These are phyloP conservation scores for Fusarium sp. DNA, from an alignment of 2,329 filamentous ascomycete species.

Conservation along the genomic window DNA sequence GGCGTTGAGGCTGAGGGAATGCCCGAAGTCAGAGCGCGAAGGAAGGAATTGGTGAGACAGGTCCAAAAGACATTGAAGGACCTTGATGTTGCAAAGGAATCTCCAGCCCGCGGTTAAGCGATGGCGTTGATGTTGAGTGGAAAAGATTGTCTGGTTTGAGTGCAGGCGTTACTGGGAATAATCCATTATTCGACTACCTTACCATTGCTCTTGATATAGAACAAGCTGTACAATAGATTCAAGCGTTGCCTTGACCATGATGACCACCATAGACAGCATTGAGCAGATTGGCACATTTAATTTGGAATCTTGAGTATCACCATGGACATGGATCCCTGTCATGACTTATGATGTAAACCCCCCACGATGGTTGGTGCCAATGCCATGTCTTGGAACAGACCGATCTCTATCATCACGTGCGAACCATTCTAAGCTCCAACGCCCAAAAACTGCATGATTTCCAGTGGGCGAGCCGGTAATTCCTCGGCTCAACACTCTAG, in stretches of 20 bases:
- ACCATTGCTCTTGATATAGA: conserved; percentile 38
- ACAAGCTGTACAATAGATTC: conserved; percentile 44
- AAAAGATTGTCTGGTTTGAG: conserved; percentile 33
- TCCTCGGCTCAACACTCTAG: conserved; percentile 46
- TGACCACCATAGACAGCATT: conserved; percentile 39
- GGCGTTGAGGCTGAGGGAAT: conserved; percentile 78
- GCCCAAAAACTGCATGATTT: background rate
- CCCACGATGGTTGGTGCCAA: background rate
- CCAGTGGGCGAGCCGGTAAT: conserved; percentile 41
- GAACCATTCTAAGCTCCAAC: background rate
- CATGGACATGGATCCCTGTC: background rate
- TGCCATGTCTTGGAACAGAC: background rate
- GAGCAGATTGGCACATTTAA: conserved; percentile 26
- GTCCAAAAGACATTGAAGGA: conserved; percentile 73
- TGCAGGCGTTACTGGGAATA: conserved; percentile 36
- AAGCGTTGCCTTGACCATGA: conserved; percentile 36
- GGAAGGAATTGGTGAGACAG: conserved; percentile 78
- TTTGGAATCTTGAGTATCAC: background rate
- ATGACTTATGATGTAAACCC: conserved; percentile 1
- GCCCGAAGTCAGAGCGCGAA: conserved; percentile 67
- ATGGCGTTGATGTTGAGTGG: conserved; percentile 2
- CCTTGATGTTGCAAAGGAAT: conserved; percentile 62
- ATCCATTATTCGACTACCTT: conserved; percentile 8
- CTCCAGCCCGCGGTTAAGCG: conserved; percentile 11
- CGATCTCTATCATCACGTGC: conserved; percentile 20